Percentiles rank a stretch among this genome's conserved stretches.
phyloP scores from a whole-genome alignment of 2,329 filamentous ascomycete species.

The Botrytis squamosa region DNA sequence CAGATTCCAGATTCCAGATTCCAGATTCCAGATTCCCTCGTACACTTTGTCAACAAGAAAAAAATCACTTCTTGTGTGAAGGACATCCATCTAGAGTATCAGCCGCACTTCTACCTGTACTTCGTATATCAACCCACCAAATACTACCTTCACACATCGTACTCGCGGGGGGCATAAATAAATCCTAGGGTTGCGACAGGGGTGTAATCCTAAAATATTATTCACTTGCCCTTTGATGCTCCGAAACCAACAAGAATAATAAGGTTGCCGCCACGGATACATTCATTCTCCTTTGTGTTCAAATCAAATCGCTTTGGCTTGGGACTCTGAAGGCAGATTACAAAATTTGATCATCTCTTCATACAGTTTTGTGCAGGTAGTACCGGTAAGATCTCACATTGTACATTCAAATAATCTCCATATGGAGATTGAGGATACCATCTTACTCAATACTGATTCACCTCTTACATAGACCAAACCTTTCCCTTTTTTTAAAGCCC shows the following conservation, averaged over 20 bases:
- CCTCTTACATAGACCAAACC: slow-evolving; percentile 5
- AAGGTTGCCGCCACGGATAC: slow-evolving; percentile 2
- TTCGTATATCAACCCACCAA: background rate
- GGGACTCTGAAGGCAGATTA: background rate
- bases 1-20: background rate
- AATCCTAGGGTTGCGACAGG: background rate
- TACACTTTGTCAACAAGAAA: slow-evolving; percentile 4
- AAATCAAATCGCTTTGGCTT: background rate
- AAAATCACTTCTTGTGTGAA: background rate
- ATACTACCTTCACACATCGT: background rate
- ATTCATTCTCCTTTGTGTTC: background rate
- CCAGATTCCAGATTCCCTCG: background rate
- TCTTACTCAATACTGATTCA: slow-evolving; percentile 15
- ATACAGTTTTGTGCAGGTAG: slow-evolving; percentile 2
- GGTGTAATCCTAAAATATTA: slow-evolving; percentile 6
- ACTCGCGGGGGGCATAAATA: slow-evolving; percentile 5
- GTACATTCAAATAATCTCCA: slow-evolving; percentile 8
- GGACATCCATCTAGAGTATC: background rate
- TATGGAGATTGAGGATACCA: background rate
- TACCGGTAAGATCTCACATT: slow-evolving; percentile 13
- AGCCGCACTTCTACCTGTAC: background rate
- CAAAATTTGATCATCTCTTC: slow-evolving; percentile 5
- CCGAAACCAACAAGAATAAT: slow-evolving; percentile 6
- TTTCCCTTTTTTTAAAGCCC: background rate
- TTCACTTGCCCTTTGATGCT: slow-evolving; percentile 2